Evolutionary conservation across 139 green algal genomes (phyloP), one percentile per base, ranked within the genome.

Genomic region (Coccomyxa sp.): DNA sequence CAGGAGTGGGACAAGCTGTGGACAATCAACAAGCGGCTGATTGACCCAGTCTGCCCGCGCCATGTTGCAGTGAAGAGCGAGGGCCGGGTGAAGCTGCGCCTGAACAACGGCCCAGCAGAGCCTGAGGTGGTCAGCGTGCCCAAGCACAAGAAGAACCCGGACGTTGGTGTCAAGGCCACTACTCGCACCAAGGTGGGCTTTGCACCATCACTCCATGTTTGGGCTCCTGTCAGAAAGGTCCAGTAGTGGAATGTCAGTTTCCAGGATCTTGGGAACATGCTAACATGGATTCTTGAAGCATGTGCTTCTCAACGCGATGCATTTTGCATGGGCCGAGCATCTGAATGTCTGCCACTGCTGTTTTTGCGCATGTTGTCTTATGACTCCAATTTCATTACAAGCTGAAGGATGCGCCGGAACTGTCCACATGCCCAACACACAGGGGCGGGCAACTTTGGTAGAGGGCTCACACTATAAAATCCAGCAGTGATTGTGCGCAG

Each of bases 1-100:
- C 91, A 95, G 86, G 95, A 99, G 89, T 98, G 95, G 97, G 97
- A 99, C 91, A 99, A 99, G 92, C 93, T 99, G 60, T 99, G 97
- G 97, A 91, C 94, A 28, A 96, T 99, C 87, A 99, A 99, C 93
- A 99, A 99, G 90, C 93, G 93, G 67, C 58, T 96, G 10, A 92
- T 94, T 77, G 91, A 93, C 81, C 91, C 91, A 10, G 88, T 92
- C 76, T 92, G 88, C 32, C 80, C 60, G 91, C 95, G 63, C 17
- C 97, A 99, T 91, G 98, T 95, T 3, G 95, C 94, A 0, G 88
- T 99, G 60, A 83, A 91, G 74, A 59, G 67, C 4, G 78, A 83
- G 4, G 86, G 82, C 0, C 60, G 60, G 80, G 90, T 99, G 9
- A 89, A 82, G 25, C 81, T 95, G 60, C 89, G 60, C 23, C 85